Evolutionary conservation across 768 basidiomycete genomes (phyloP).

Genomic region (Kwoniella mangroviensis): DNA sequence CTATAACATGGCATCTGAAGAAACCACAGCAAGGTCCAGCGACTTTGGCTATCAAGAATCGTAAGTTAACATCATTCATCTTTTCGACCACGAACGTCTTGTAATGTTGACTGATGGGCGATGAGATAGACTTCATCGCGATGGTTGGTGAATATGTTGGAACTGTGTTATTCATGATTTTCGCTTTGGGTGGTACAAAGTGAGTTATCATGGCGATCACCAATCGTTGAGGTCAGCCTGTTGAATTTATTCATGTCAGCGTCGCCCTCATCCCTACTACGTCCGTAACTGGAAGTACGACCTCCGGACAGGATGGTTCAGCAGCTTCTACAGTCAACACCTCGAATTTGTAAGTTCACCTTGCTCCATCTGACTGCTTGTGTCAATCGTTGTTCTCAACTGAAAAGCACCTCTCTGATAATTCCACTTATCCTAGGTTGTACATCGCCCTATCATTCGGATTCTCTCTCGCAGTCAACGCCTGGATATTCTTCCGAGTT

Average conservation of each 20-base stretch:
- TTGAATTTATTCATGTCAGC: constrained; percentile 7
- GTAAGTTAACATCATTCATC: constrained; percentile 30
- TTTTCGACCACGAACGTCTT: background rate
- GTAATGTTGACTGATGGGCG: background rate
- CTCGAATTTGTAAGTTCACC: constrained; percentile 41
- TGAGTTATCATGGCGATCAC: constrained; percentile 23
- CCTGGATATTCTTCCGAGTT: constrained; percentile 59
- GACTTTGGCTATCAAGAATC: constrained; percentile 52
- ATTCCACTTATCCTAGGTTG: constrained; percentile 24
- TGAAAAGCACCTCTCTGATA: background rate
- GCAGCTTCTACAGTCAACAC: constrained; percentile 53
- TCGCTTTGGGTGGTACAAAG: constrained; percentile 57
- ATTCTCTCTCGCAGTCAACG: constrained; percentile 56
- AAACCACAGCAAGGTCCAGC: constrained; percentile 41
- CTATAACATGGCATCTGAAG: constrained; percentile 44
- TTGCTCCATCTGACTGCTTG: background rate
- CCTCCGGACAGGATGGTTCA: constrained; percentile 47
- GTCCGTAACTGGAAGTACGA: constrained; percentile 48
- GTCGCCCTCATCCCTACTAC: constrained; percentile 55
- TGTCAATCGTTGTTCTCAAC: too few species aligned
- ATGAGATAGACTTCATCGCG: constrained; percentile 47
- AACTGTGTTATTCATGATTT: constrained; percentile 56
- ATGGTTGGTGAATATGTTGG: constrained; percentile 58
- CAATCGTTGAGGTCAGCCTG: background rate
- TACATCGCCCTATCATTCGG: constrained; percentile 57